Evolutionary conservation across 768 basidiomycete genomes (phyloP).

Genomic region (Mycena rosella): DNA sequence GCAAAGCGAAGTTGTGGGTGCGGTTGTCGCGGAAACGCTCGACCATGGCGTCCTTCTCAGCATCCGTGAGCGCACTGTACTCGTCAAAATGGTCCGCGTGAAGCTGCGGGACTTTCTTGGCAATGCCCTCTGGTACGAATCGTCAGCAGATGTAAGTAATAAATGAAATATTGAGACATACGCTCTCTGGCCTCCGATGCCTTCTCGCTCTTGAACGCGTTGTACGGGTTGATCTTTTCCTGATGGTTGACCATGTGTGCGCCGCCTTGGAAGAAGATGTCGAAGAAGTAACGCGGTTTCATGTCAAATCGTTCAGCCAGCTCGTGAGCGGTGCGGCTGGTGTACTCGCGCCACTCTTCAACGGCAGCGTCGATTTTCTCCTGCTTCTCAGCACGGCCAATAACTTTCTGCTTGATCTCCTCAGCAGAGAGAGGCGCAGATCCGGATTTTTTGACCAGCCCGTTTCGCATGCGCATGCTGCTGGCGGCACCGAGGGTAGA

Average conservation of each 20-base stretch:
- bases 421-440: no score
- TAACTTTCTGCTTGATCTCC: no score
- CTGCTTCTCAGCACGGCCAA: background rate
- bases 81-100: slow-evolving; percentile 11
- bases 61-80: slow-evolving; percentile 17
- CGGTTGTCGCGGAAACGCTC: background rate
- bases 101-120: background rate
- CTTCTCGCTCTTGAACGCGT: slow-evolving; percentile 1
- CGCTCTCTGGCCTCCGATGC: background rate
- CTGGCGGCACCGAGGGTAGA: no score
- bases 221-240: slow-evolving; percentile 13
- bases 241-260: slow-evolving; percentile 1
- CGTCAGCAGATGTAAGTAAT: background rate
- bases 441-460: no score
- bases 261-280: slow-evolving; percentile 7
- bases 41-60: slow-evolving; percentile 15
- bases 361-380: no score
- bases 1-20: background rate
- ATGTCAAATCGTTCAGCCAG: no score
- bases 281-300: no score
- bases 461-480: no score
- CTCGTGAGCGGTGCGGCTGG: no score
- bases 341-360: no score
- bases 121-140: background rate
- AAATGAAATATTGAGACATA: background rate